These are phyloP conservation scores for Epichloe scottii DNA, from an alignment of 2,329 filamentous ascomycete genomes.

Conservation along the genomic window DNA sequence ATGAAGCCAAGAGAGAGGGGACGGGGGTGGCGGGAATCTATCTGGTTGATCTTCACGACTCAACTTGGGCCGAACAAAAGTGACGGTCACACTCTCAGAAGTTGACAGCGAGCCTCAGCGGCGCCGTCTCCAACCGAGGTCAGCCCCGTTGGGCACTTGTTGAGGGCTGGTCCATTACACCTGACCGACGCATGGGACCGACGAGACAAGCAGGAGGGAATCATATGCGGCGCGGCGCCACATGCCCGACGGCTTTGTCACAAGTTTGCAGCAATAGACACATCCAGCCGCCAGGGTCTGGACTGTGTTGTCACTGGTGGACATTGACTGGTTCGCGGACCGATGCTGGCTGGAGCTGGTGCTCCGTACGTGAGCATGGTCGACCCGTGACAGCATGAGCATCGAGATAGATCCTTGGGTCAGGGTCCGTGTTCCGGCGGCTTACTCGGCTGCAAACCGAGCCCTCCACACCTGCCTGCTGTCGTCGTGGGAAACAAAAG, in stretches of 20 bases:
- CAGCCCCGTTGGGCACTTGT: background rate
- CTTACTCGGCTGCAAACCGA: constrained; percentile 27
- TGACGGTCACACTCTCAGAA: too few relatives aligned
- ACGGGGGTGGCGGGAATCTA: too few relatives aligned
- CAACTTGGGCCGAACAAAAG: too few relatives aligned
- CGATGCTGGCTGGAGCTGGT: background rate
- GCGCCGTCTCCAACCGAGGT: constrained; percentile 7
- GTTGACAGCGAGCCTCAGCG: background rate
- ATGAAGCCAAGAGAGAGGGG: too few relatives aligned
- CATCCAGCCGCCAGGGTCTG: background rate
- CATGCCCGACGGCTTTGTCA: too few relatives aligned
- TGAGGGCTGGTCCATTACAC: background rate
- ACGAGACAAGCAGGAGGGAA: too few relatives aligned
- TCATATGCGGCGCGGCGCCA: too few relatives aligned
- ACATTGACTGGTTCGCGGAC: background rate
- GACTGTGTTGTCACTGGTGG: background rate
- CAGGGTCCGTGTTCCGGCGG: constrained; percentile 15
- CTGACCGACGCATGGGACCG: too few relatives aligned
- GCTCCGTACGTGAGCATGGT: background rate
- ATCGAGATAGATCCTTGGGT: constrained; percentile 16
- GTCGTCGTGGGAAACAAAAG: constrained; percentile 5
- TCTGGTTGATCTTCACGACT: too few relatives aligned
- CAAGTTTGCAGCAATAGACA: background rate
- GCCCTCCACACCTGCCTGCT: constrained; percentile 13
- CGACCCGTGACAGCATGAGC: background rate